Percentiles rank a stretch among this genome's conserved stretches.
phyloP scores from a whole-genome alignment of 2,329 filamentous ascomycete genomes.

The Scleromitrula shiraiana region DNA sequence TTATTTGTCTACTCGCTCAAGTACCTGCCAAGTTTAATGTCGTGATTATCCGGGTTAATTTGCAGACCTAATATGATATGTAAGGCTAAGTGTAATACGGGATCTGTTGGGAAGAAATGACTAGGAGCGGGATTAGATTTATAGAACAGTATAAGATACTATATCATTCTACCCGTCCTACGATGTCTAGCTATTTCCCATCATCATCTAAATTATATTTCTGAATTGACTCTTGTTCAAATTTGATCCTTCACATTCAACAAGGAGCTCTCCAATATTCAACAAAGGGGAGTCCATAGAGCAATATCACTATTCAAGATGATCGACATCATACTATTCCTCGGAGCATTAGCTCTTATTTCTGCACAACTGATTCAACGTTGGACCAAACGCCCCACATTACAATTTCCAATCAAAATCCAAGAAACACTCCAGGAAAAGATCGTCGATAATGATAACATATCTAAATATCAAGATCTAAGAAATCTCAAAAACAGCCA shows the following conservation, averaged over 20 bases:
- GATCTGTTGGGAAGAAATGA: too few relatives aligned
- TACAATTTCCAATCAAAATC: not conserved
- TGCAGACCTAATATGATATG: too few relatives aligned
- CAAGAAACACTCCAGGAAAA: not conserved
- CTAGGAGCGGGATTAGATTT: not conserved
- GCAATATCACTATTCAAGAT: not conserved
- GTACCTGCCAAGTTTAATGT: not conserved
- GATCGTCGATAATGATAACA: not conserved
- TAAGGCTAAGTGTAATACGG: too few relatives aligned
- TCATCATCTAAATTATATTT: not conserved
- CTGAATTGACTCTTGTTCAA: not conserved
- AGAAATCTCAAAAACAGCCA: not conserved
- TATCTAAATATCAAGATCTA: constrained; percentile 1
- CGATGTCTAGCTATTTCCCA: too few relatives aligned
- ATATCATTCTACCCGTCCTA: too few relatives aligned
- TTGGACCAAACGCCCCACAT: not conserved
- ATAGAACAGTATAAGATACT: not conserved
- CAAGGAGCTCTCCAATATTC: not conserved
- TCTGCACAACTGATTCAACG: not conserved
- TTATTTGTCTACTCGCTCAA: not conserved
- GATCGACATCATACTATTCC: not conserved
- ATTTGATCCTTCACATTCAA: not conserved
- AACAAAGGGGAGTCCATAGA: not conserved
- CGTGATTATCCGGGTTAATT: too few relatives aligned
- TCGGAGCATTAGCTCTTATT: not conserved